phyloP scores from a whole-genome alignment of 805 yeast species.

The Spathaspora passalidarum region DNA sequence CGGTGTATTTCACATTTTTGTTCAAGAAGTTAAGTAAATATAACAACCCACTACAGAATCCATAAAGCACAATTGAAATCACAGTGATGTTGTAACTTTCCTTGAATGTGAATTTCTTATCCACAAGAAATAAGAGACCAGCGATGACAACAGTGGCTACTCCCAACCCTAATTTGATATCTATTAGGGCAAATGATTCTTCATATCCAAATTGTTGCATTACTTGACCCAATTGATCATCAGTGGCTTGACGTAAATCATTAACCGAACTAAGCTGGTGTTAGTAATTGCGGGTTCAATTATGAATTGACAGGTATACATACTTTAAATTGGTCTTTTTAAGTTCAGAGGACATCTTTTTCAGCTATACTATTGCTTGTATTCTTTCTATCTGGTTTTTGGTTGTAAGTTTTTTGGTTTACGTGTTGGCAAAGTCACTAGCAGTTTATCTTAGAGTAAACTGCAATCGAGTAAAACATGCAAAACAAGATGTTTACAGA shows the following conservation, averaged over 20 bases:
- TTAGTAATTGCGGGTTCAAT: background rate
- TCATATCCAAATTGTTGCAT: conserved; percentile 44
- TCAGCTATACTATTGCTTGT: background rate
- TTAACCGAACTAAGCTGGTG: conserved; percentile 36
- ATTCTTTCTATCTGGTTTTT: background rate
- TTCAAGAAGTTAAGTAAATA: conserved; percentile 32
- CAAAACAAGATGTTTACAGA: background rate
- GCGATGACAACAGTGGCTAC: conserved; percentile 44
- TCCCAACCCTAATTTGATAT: conserved; percentile 49
- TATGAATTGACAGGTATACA: conserved; percentile 9
- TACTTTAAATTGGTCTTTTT: conserved; percentile 28
- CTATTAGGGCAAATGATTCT: conserved; percentile 45
- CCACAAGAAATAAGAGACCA: conserved; percentile 45
- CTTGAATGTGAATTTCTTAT: conserved; percentile 46
- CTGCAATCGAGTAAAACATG: too few relatives aligned
- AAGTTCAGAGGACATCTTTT: conserved; percentile 2
- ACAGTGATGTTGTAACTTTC: conserved; percentile 35
- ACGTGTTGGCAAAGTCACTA: background rate
- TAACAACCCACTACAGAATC: conserved; percentile 30
- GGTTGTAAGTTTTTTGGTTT: background rate
- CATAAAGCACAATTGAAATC: conserved; percentile 36
- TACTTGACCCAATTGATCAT: conserved; percentile 44
- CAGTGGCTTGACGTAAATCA: conserved; percentile 48
- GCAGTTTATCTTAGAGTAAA: too few relatives aligned
- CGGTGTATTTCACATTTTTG: conserved; percentile 48